Evolutionary conservation across 2,329 filamentous ascomycete genomes (phyloP).

Genomic region (Phoma sp.): DNA sequence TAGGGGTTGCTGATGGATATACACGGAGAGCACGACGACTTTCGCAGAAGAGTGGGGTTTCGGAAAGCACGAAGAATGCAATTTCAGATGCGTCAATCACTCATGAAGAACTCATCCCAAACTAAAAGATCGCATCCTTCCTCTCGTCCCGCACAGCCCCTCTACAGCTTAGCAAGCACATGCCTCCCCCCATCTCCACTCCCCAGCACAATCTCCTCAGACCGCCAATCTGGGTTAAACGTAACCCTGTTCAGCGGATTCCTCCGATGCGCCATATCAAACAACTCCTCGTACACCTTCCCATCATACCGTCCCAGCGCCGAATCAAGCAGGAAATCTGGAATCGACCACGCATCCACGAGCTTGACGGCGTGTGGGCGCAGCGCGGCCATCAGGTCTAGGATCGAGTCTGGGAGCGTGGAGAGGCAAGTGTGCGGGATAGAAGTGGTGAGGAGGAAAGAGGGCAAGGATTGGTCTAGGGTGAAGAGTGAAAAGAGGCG

Average conservation of each 20-base stretch:
- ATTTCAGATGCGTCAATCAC: too few relatives aligned
- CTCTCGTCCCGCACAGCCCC: too few relatives aligned
- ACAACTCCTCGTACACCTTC: constrained; percentile 61
- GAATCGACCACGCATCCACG: constrained; percentile 61
- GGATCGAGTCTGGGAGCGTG: constrained; percentile 49
- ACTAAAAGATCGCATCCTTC: too few relatives aligned
- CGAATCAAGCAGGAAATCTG: constrained; percentile 60
- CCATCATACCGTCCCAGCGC: constrained; percentile 60
- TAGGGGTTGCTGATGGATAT: too few relatives aligned
- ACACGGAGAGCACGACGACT: too few relatives aligned
- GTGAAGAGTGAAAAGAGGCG: constrained; percentile 57
- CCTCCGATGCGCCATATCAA: constrained; percentile 57
- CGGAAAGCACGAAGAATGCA: too few relatives aligned
- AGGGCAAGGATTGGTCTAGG: constrained; percentile 53
- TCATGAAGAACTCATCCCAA: too few relatives aligned
- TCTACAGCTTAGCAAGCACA: constrained; percentile 35
- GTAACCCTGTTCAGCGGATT: constrained; percentile 60
- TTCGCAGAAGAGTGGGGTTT: too few relatives aligned
- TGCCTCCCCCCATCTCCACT: constrained; percentile 49
- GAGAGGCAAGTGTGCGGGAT: constrained; percentile 52
- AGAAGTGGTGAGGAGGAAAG: constrained; percentile 55
- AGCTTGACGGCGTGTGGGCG: constrained; percentile 60
- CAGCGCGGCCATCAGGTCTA: constrained; percentile 56
- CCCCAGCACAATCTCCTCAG: constrained; percentile 57
- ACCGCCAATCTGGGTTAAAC: constrained; percentile 58